A percentile compares a stretch with the other conserved stretches of the same genome.
Conservation (phyloP, 305 asterid genomes). For the Solanum chacoense region DNA sequence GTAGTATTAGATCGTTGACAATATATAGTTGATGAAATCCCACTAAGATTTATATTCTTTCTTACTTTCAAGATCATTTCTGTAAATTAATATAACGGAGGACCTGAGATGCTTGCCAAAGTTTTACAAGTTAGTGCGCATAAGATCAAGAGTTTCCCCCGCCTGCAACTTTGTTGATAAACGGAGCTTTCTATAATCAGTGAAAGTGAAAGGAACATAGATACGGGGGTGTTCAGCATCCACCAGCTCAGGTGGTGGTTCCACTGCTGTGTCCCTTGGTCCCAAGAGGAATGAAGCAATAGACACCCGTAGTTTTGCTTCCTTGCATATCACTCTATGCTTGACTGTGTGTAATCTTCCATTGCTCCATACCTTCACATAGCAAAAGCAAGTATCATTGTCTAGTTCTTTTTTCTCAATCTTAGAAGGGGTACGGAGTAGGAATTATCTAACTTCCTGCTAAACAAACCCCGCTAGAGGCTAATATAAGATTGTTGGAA, state of each 20-base stretch:
- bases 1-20: not conserved
- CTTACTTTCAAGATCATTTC: not conserved
- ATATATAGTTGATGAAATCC: not conserved
- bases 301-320: constrained; percentile 17
- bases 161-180: constrained; percentile 5
- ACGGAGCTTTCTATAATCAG: constrained; percentile 14
- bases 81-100: not conserved
- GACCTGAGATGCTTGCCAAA: not conserved
- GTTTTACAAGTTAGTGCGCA: constrained; percentile 6
- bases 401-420: not conserved
- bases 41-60: not conserved
- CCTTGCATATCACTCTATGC: constrained; percentile 24
- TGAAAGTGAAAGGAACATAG: constrained; percentile 16
- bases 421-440: not conserved
- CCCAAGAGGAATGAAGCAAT: constrained; percentile 25
- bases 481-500: not conserved
- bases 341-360: constrained; percentile 22
- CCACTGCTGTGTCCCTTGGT: constrained; percentile 15
- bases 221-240: constrained; percentile 15
- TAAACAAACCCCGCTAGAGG: not conserved
- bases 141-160: constrained; percentile 24
- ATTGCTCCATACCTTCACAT: constrained; percentile 22
- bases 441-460: not conserved
- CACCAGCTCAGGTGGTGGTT: constrained; percentile 20
- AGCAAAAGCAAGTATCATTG: not conserved